Evolutionary conservation across 768 basidiomycete genomes (phyloP).

Genomic region (Collybiopsis confluens): DNA sequence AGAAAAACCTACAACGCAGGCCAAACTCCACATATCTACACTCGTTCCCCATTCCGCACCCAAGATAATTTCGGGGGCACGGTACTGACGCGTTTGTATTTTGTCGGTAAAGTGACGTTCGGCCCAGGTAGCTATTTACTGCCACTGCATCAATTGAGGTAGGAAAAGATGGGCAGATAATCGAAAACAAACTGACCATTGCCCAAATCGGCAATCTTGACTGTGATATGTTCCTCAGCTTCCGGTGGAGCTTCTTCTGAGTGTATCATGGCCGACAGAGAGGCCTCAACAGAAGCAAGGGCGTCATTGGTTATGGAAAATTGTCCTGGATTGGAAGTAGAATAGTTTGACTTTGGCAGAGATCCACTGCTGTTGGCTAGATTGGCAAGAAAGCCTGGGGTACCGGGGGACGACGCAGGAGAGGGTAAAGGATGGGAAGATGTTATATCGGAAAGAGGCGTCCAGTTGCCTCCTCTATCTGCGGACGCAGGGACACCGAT

Average conservation of each 20-base stretch:
- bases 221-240: constrained; percentile 72
- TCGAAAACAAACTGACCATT: constrained; percentile 59
- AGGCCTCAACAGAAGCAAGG: constrained; percentile 12
- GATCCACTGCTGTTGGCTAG: neutral
- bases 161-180: constrained; percentile 8
- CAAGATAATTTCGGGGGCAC: constrained; percentile 95
- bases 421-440: constrained; percentile 92
- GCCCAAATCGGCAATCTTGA: constrained; percentile 98
- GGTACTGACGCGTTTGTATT: constrained; percentile 95
- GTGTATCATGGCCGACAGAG: constrained; percentile 27
- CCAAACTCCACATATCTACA: constrained; percentile 95
- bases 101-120: constrained; percentile 99
- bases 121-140: constrained; percentile 69
- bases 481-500: constrained; percentile 92
- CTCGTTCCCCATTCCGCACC: constrained; percentile 95
- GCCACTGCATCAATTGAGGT: constrained; percentile 2
- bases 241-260: constrained; percentile 18
- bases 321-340: constrained; percentile 3
- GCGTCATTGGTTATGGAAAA: constrained; percentile 7
- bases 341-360: constrained; percentile 10
- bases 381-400: constrained; percentile 41
- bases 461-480: constrained; percentile 94
- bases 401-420: constrained; percentile 67
- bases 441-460: constrained; percentile 88
- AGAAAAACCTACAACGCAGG: constrained; percentile 71